Conservation (phyloP, 208 protist genomes). For the Acanthamoeba pearcei region DNA sequence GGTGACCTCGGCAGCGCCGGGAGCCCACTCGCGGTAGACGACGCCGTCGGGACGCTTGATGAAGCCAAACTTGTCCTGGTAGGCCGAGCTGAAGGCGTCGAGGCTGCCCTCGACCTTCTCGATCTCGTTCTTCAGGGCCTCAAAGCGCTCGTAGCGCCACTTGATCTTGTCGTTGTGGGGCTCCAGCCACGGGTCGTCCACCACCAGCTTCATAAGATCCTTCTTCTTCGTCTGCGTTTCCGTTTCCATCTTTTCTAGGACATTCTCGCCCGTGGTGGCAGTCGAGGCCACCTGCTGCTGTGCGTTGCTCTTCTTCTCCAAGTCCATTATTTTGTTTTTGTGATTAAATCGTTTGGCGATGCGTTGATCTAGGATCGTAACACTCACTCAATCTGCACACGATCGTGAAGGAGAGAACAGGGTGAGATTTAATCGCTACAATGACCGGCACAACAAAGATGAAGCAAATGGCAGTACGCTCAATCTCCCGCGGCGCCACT, state of each 20-base stretch:
- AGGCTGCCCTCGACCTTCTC: conserved; percentile 84
- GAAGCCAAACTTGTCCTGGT: conserved; percentile 84
- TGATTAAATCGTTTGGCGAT: too few relatives aligned
- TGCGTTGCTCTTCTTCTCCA: conserved; percentile 12
- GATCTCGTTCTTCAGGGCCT: conserved; percentile 60
- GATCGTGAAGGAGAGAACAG: too few relatives aligned
- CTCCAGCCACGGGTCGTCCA: conserved; percentile 84
- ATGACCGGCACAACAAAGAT: too few relatives aligned
- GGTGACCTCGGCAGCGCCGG: conserved; percentile 73
- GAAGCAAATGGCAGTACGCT: too few relatives aligned
- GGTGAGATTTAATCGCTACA: too few relatives aligned
- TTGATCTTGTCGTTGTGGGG: conserved; percentile 78
- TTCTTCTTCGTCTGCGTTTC: conserved; percentile 43
- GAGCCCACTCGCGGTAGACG: conserved; percentile 88
- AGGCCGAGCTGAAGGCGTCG: conserved; percentile 82
- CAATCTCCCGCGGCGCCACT: too few relatives aligned
- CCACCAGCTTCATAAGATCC: conserved; percentile 81
- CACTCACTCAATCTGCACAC: too few relatives aligned
- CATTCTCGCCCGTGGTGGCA: background rate
- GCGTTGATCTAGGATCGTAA: too few relatives aligned
- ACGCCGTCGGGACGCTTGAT: conserved; percentile 77
- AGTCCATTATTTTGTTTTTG: background rate
- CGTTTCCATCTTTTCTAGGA: background rate
- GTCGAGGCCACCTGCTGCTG: background rate
- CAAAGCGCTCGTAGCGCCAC: conserved; percentile 63